Evolutionary conservation across 345 rosid genomes (phyloP).

Genomic region (Raphanus raphanistrum): DNA sequence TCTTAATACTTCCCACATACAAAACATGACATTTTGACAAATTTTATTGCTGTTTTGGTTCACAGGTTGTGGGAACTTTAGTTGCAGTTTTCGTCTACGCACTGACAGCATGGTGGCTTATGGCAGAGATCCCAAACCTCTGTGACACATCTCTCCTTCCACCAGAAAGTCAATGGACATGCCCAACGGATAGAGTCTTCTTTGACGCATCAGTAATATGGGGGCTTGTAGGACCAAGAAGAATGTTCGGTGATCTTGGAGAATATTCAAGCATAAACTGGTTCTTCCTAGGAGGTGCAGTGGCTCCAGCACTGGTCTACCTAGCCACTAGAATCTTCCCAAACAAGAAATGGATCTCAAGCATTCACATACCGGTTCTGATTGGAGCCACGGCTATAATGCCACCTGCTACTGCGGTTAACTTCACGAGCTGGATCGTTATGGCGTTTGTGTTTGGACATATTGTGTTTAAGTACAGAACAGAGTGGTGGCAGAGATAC

Average conservation of each 20-base stretch:
- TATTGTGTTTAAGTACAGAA: conserved; percentile 50
- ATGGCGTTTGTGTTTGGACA: conserved; percentile 63
- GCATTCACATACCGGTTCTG: conserved; percentile 67
- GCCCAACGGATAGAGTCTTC: conserved; percentile 68
- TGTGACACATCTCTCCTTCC: conserved; percentile 59
- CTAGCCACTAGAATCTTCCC: conserved; percentile 67
- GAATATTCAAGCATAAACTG: conserved; percentile 63
- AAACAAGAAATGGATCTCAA: conserved; percentile 54
- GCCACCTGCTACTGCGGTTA: conserved; percentile 84
- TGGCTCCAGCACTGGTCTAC: conserved; percentile 68
- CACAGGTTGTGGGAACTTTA: conserved; percentile 69
- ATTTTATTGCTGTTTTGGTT: background rate
- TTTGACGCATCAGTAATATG: conserved; percentile 80
- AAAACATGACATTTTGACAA: background rate
- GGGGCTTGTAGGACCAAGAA: conserved; percentile 83
- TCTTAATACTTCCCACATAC: background rate
- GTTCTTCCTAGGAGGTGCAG: conserved; percentile 74
- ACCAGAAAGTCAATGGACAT: conserved; percentile 69
- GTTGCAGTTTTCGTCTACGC: conserved; percentile 54
- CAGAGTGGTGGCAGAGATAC: conserved; percentile 63
- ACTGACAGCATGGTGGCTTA: conserved; percentile 81
- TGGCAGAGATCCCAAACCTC: conserved; percentile 65
- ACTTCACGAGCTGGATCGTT: conserved; percentile 70
- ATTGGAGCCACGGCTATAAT: conserved; percentile 67
- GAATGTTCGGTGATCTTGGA: conserved; percentile 75